These are phyloP conservation scores for Pestalotiopsis sp. DNA, from an alignment of 2,329 filamentous ascomycete species.

Conservation along the genomic window DNA sequence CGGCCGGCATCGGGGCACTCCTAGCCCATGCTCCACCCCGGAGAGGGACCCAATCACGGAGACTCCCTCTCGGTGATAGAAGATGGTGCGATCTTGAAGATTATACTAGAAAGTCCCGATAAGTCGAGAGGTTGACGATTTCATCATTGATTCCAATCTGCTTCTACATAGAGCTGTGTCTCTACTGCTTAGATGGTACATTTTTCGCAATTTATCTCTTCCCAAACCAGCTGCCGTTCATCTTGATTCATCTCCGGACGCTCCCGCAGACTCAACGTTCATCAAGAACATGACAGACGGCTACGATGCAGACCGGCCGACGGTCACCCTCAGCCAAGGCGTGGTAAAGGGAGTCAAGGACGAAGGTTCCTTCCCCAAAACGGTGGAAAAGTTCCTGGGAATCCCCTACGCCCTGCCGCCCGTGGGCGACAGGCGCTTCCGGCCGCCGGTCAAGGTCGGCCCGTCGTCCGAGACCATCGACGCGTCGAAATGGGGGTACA, in stretches of 20 bases:
- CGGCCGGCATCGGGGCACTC: not conserved
- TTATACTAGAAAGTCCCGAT: not conserved
- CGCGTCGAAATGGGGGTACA: slow-evolving; percentile 25
- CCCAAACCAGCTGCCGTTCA: not conserved
- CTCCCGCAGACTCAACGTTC: not conserved
- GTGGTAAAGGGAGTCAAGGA: slow-evolving; percentile 28
- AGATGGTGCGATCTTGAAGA: not conserved
- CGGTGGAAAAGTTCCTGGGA: slow-evolving; percentile 46
- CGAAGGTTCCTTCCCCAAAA: slow-evolving; percentile 18
- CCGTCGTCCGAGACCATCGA: slow-evolving; percentile 28
- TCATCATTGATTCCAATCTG: not conserved
- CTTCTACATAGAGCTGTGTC: not conserved
- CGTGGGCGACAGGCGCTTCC: slow-evolving; percentile 48
- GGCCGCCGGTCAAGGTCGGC: slow-evolving; percentile 33
- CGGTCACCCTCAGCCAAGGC: slow-evolving; percentile 20
- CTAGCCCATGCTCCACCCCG: not conserved
- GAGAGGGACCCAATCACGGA: not conserved
- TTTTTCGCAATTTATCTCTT: not conserved
- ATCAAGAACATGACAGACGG: not conserved
- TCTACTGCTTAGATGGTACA: too few species aligned
- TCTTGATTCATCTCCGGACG: not conserved
- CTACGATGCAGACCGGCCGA: slow-evolving; percentile 12
- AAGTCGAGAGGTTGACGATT: not conserved
- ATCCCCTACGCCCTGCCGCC: slow-evolving; percentile 52
- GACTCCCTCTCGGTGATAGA: not conserved